Evolutionary conservation across 768 basidiomycete genomes (phyloP), one percentile per base, ranked within the genome.

Genomic region (Mycena crocata): DNA sequence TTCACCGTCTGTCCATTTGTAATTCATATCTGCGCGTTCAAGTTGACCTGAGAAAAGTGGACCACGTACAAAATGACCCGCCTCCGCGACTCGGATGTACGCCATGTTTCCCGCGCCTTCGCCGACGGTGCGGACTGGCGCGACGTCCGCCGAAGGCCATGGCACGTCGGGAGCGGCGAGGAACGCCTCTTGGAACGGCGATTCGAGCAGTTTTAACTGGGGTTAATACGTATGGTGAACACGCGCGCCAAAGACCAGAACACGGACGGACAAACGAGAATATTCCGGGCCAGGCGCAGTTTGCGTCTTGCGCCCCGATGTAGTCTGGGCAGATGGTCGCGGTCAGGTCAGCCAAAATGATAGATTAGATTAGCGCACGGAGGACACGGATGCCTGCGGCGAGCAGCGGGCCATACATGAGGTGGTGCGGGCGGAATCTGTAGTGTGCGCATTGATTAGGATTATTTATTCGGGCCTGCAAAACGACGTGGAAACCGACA

Each of bases 41-140:
- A 42, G 6, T 42, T 42, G 17, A 5, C 40, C 5, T 9, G 17
- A 9, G 17, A 21, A 5, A 42, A 14, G 9, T 17, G 37, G 37
- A 37, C 10, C 10, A 62, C 73, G 54, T 52, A 79, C 78, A 37
- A 77, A 73, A 71, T 79, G 79, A 0, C 78, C 78, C 23, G 77
- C 76, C 21, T 74, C 73, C 23, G 62, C 66, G 42, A 78, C 31
- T 21, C 77, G 71, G 19, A 77, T 60, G 60, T 69, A 75, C 19
- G 79, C 75, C 65, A 78, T 67, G 32, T 75, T 73, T 0, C 77
- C 78, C 17, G 78, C 76, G 24, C 77, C 77, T 14, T 67, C 64
- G 7, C 71, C 76, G 9, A 75, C 68, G 6, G 64, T 64, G 14
- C 75, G 76, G 6, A 77, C 72, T 31, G 73, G 73, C 12, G 71